Base-by-base conservation (phyloP, 1,139 yeast genomes). In the Blastobotrys indianensis region DNA sequence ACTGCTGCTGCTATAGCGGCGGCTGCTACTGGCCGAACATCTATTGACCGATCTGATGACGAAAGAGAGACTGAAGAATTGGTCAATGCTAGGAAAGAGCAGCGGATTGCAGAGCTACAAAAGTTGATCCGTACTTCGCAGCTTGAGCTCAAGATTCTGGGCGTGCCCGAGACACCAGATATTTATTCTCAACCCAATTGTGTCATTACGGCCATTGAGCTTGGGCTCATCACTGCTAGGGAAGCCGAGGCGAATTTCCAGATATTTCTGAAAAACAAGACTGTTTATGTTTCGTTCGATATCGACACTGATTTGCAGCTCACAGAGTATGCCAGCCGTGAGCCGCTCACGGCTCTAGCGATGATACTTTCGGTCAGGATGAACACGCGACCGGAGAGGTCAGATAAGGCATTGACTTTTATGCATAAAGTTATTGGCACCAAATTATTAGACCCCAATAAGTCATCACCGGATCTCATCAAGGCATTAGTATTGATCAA, bases 351-450 rank as follows among this genome's bases (percentile, higher is more conserved):
- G 8, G 58, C 77, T 11, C 54, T 74, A n/a, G 68, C 76, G 1
- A 72, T 75, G 52, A 66, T 77, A 13, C 69, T 74, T 4, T 79
- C 72, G 7, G 74, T 80, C 3, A 69, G 77, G 13, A 60, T 75
- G 39, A 72, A 74, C 52, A 70, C 72, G 44, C 74, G 50, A 6
- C 32, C 43, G 5, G 54, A 52, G 5, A 56, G 75, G 44, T 73
- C 73, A 51, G 69, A 67, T 44, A 60, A 73, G 43, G 56, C 77
- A 13, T 57, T 68, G 28, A 70, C 69, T 49, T 75, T 75, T 57
- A 53, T 77, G 28, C 78, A 76, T 51, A 65, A 71, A 12, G 68
- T 69, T 49, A 55, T 77, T 29, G 72, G 79, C 1, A 68, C 74
- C 47, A 63, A 65, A 37, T 69, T 76, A 4, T 68, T 68, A 38